These are phyloP conservation scores for Angophora floribunda DNA, from an alignment of 345 rosid species.

Conservation along the genomic window DNA sequence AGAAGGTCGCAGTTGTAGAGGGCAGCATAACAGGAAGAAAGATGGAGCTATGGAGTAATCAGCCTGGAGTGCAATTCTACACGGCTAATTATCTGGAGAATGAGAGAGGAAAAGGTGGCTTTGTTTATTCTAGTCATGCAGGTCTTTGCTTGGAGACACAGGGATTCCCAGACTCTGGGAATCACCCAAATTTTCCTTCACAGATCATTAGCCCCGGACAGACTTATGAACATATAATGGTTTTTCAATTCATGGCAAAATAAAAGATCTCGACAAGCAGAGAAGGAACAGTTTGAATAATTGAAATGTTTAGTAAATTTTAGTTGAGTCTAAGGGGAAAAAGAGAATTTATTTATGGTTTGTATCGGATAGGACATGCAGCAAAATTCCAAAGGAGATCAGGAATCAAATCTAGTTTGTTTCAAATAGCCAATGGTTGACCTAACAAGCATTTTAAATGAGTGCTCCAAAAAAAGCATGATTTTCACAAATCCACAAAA, in stretches of 20 bases:
- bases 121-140: conserved; percentile 32
- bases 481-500: no score
- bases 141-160: conserved; percentile 65
- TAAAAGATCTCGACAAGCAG: not conserved
- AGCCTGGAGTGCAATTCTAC: conserved; percentile 64
- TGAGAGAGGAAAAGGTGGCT: conserved; percentile 38
- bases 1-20: conserved; percentile 33
- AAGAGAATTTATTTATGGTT: not conserved
- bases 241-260: conserved; percentile 49
- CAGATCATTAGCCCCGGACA: conserved; percentile 52
- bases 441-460: no score
- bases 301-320: not conserved
- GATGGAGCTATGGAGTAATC: conserved; percentile 59
- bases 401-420: not conserved
- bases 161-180: conserved; percentile 72
- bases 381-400: not conserved
- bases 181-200: conserved; percentile 54
- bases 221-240: conserved; percentile 46
- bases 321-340: not conserved
- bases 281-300: not conserved
- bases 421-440: not conserved
- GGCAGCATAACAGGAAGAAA: conserved; percentile 51
- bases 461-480: no score
- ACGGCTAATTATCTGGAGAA: conserved; percentile 36
- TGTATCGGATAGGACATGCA: not conserved